These are phyloP conservation scores for Fraxinus floribunda DNA, from an alignment of 305 asterid species.

Conservation along the genomic window DNA sequence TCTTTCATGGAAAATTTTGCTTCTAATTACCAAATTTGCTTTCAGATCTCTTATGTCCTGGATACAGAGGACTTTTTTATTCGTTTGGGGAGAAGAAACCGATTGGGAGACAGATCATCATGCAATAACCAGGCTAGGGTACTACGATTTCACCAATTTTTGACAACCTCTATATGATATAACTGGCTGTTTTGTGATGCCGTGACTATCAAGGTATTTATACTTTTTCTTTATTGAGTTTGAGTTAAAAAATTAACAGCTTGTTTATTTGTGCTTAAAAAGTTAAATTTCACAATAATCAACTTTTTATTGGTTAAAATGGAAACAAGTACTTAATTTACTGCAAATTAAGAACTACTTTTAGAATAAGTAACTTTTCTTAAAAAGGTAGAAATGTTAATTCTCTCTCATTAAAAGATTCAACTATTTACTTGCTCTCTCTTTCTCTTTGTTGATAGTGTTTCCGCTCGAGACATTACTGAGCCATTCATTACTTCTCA, in stretches of 20 bases:
- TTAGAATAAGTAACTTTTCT: background rate
- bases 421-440: background rate
- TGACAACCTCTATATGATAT: slow-evolving; percentile 24
- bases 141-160: slow-evolving; percentile 34
- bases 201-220: background rate
- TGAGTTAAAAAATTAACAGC: background rate
- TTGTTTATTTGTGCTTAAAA: slow-evolving; percentile 52
- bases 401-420: background rate
- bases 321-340: slow-evolving; percentile 7
- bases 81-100: slow-evolving; percentile 33
- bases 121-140: slow-evolving; percentile 28
- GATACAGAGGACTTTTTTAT: slow-evolving; percentile 49
- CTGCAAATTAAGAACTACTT: background rate
- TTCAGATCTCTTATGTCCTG: slow-evolving; percentile 46
- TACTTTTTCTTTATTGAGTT: background rate
- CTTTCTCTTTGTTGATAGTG: slow-evolving; percentile 5
- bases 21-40: slow-evolving; percentile 1
- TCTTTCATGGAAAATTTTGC: background rate
- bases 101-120: slow-evolving; percentile 24
- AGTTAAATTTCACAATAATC: background rate
- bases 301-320: background rate
- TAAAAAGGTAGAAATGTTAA: background rate
- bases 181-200: background rate
- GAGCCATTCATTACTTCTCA: slow-evolving; percentile 25
- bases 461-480: slow-evolving; percentile 5